Percentiles rank a stretch among this genome's conserved stretches.
These are phyloP conservation scores for Zarea fungicola DNA, from an alignment of 2,329 filamentous ascomycete species.

Conservation along the genomic window DNA sequence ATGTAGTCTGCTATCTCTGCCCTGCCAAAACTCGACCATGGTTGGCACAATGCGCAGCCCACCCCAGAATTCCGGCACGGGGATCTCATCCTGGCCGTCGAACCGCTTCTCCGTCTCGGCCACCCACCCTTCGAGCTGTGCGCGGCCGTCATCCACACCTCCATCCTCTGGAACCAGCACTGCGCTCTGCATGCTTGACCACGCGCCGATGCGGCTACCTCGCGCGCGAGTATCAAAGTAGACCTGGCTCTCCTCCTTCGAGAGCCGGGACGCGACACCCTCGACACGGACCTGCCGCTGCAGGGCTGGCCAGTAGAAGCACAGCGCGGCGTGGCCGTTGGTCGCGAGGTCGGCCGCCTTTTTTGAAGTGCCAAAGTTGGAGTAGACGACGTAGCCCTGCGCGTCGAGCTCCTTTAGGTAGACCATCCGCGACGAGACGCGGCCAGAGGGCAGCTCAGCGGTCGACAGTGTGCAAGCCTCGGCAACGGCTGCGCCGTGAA, in stretches of 20 bases:
- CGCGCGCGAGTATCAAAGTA: slow-evolving; percentile 67
- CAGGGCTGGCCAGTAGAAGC: slow-evolving; percentile 83
- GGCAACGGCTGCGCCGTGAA: slow-evolving; percentile 53
- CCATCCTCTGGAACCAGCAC: slow-evolving; percentile 51
- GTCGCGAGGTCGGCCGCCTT: slow-evolving; percentile 62
- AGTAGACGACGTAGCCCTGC: slow-evolving; percentile 82
- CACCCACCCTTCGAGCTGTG: slow-evolving; percentile 71
- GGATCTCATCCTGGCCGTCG: slow-evolving; percentile 70
- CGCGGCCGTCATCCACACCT: slow-evolving; percentile 59
- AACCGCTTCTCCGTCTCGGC: slow-evolving; percentile 72
- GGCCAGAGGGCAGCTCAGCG: slow-evolving; percentile 74
- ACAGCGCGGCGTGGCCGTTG: slow-evolving; percentile 76
- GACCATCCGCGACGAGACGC: slow-evolving; percentile 78
- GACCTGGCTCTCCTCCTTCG: slow-evolving; percentile 62
- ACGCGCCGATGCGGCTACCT: slow-evolving; percentile 81
- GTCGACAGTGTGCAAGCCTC: slow-evolving; percentile 89
- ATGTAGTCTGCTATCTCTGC: slow-evolving; percentile 81
- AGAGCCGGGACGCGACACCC: slow-evolving; percentile 64
- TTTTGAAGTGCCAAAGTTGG: slow-evolving; percentile 77
- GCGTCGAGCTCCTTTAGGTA: slow-evolving; percentile 92
- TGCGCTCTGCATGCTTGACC: slow-evolving; percentile 85
- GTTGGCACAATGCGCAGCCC: slow-evolving; percentile 81
- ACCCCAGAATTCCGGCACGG: slow-evolving; percentile 92
- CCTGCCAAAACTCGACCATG: slow-evolving; percentile 94
- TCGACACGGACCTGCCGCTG: slow-evolving; percentile 92